Base-by-base conservation (phyloP, 148 eudicot genomes). In the Persicaria maculosa region DNA sequence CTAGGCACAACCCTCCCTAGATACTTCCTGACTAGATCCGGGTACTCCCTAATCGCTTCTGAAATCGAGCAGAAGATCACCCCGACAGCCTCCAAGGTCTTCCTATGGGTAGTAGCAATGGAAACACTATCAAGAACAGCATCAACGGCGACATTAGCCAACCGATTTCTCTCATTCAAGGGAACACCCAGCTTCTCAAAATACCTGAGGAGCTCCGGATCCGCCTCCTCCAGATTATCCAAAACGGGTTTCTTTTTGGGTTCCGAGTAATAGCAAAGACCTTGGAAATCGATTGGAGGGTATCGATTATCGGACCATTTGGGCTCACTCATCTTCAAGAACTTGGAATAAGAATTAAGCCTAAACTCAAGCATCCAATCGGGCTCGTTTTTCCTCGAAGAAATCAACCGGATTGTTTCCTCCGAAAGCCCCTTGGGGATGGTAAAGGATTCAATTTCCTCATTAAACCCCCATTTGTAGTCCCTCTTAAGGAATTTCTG, bases 101-200 rank as follows among this genome's bases (percentile, higher is more conserved):
- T 86, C 80, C 97, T 86, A 80, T 95, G 93, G 5, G 96, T 92
- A 8, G 97, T 94, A 40, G 96, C 97, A 44, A 94, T 87, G 0
- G 96, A 94, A 6, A 90, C 97, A 69, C 97, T 95, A 82, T 95
- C 98, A 40, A 94, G 85, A 73, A 94, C 98, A 77, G 89, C 98
- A 85, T 94, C 96, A 9, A 90, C 86, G 3, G 92, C 97, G 36
- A 90, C 96, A 75, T 92, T 93, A 47, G 97, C 98, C 68, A 95
- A 82, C n/a, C 98, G 74, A 68, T 88, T 88, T 76, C 77, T 76
- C 71, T 95, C 98, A 57, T 74, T 90, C 50, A 95, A 76, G 1
- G 96, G 96, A 19, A 95, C 50, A 77, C 92, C 93, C 74, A 95
- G 75, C 57, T 81, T 90, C 52, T 90, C 97, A 77, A 92, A 94